Evolutionary conservation across 306 rosid genomes (phyloP).

Genomic region (Pyrus bretschneideri): DNA sequence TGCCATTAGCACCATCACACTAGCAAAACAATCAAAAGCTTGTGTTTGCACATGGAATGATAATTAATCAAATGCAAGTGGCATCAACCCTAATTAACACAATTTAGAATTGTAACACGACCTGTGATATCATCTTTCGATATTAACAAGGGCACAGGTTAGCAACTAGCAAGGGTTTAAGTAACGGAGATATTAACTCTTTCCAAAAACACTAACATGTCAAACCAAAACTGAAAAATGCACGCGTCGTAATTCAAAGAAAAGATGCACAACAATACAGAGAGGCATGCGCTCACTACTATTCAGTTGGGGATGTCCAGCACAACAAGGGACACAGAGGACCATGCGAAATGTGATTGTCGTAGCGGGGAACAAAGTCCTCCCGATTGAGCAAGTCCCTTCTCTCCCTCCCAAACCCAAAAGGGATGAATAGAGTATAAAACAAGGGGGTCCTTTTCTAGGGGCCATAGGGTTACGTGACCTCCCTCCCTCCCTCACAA

Average conservation of each 20-base stretch:
- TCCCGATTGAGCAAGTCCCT: not conserved
- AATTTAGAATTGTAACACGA: not conserved
- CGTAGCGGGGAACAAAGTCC: not conserved
- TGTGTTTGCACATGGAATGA: not conserved
- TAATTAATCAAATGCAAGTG: not conserved
- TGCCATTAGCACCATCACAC: too few relatives aligned
- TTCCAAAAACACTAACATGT: not conserved
- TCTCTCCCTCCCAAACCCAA: not conserved
- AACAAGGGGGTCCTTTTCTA: constrained; percentile 10
- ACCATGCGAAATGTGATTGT: not conserved
- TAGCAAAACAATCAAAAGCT: too few relatives aligned
- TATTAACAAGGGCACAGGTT: not conserved
- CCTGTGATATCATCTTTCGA: not conserved
- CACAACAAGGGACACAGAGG: not conserved
- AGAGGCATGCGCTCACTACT: not conserved
- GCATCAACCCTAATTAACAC: not conserved
- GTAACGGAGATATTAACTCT: not conserved
- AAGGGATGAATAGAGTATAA: not conserved
- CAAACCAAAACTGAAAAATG: not conserved
- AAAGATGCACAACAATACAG: not conserved
- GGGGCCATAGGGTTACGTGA: not conserved
- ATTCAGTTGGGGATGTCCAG: too few relatives aligned
- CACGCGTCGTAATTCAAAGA: not conserved
- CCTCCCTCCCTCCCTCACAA: not conserved
- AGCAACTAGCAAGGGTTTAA: not conserved